phyloP scores from a whole-genome alignment of 805 yeast species.

The Metschnikowia lochheadii region DNA sequence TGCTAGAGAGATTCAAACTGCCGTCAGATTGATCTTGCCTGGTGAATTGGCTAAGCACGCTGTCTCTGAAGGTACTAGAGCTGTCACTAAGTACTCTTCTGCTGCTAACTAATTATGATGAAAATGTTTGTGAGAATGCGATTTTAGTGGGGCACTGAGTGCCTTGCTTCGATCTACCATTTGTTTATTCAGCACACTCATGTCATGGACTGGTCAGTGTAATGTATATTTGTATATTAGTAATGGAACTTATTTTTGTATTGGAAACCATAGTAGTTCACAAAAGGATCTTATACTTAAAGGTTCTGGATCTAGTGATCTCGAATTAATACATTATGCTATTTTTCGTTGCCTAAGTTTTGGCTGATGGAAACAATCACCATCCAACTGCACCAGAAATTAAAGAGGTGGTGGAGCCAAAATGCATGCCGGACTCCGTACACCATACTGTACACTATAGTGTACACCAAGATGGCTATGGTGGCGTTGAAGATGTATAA shows the following conservation, averaged over 20 bases:
- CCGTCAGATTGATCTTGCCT: conserved; percentile 38
- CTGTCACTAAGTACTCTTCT: conserved; percentile 38
- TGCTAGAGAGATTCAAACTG: conserved; percentile 37
- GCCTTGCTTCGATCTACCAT: conserved; percentile 12
- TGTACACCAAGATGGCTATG: conserved; percentile 41
- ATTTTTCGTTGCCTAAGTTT: background rate
- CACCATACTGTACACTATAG: conserved; percentile 56
- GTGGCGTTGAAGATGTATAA: conserved; percentile 11
- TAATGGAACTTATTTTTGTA: conserved; percentile 21
- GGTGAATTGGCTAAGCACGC: conserved; percentile 41
- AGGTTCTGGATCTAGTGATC: too few species aligned
- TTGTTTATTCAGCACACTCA: conserved; percentile 16
- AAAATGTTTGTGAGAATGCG: conserved; percentile 14
- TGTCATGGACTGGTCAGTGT: conserved; percentile 18
- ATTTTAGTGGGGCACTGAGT: conserved; percentile 15
- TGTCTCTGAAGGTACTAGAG: conserved; percentile 39
- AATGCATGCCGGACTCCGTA: conserved; percentile 81
- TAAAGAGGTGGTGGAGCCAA: conserved; percentile 77
- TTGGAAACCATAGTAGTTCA: background rate
- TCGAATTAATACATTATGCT: background rate
- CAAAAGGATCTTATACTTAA: too few species aligned
- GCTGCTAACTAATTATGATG: conserved; percentile 29
- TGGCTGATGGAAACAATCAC: conserved; percentile 15
- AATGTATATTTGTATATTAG: conserved; percentile 23
- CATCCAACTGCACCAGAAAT: conserved; percentile 56